Conservation (phyloP, 441 rosid genomes). For the Corymbia citriodora region DNA sequence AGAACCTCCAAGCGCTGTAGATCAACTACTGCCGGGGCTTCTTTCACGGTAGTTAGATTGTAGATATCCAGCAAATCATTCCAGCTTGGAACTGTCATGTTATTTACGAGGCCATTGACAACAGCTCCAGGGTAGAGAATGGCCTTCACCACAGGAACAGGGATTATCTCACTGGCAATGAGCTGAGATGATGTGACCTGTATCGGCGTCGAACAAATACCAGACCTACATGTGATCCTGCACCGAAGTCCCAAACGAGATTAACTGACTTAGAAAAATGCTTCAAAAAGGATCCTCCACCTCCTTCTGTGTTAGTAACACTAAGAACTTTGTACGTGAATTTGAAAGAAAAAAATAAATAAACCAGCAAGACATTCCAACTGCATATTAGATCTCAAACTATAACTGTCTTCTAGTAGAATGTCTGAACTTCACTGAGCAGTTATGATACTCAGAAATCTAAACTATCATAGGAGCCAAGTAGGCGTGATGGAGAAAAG, state of each 20-base stretch:
- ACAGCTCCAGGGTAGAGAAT: slow-evolving; percentile 91
- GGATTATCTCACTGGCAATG: slow-evolving; percentile 89
- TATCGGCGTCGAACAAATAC: slow-evolving; percentile 80
- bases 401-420: background rate
- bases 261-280: background rate
- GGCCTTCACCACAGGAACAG: slow-evolving; percentile 62
- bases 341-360: background rate
- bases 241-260: background rate
- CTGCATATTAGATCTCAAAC: background rate
- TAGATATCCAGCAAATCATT: slow-evolving; percentile 52
- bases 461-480: background rate
- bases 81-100: slow-evolving; percentile 72
- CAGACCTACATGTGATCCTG: slow-evolving; percentile 92
- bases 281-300: background rate
- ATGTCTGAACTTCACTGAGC: background rate
- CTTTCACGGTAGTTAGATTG: slow-evolving; percentile 68
- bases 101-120: slow-evolving; percentile 44
- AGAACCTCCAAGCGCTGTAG: slow-evolving; percentile 91
- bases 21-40: slow-evolving; percentile 70
- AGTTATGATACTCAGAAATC: background rate
- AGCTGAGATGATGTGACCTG: slow-evolving; percentile 93
- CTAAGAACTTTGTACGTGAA: background rate
- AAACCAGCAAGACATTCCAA: background rate
- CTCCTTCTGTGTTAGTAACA: background rate
- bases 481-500: background rate